These are phyloP conservation scores for Porphyra umbilicalis DNA, from an alignment of 31 red algal genomes.

Conservation along the genomic window DNA sequence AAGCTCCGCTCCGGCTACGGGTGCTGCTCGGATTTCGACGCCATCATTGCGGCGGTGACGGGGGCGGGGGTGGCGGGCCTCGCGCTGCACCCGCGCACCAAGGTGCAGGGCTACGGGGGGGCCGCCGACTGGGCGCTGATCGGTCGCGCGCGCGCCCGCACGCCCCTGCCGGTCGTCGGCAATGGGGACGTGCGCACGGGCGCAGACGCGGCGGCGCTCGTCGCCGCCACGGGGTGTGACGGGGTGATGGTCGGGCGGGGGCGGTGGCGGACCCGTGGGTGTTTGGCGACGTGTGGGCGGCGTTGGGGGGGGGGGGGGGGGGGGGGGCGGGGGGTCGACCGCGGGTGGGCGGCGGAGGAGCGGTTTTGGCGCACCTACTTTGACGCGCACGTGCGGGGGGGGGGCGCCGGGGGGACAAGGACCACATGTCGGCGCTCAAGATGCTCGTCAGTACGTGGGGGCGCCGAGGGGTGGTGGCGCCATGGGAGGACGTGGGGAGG, in stretches of 20 bases:
- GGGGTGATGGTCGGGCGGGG: slow-evolving; percentile 44
- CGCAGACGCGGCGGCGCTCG: slow-evolving; percentile 16
- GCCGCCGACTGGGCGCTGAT: slow-evolving; percentile 34
- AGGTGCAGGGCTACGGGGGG: slow-evolving; percentile 31
- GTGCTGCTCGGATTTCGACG: slow-evolving; percentile 12
- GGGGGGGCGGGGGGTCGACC: background rate
- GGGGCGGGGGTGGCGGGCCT: slow-evolving; percentile 12
- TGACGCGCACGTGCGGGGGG: slow-evolving; percentile 1
- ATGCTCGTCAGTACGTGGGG: background rate
- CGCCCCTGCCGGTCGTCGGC: slow-evolving; percentile 23
- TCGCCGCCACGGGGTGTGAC: slow-evolving; percentile 28
- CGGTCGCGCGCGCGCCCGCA: slow-evolving; percentile 6
- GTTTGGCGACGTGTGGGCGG: slow-evolving; percentile 40
- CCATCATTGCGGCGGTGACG: slow-evolving; percentile 19
- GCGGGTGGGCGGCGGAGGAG: slow-evolving; percentile 11
- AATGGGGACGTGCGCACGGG: slow-evolving; percentile 34
- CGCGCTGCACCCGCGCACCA: slow-evolving; percentile 41
- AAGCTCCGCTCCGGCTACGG: slow-evolving; percentile 51
- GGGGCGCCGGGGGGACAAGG: background rate
- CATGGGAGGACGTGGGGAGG: no score
- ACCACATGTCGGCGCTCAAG: background rate
- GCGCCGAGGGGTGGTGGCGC: no score
- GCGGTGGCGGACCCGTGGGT: slow-evolving; percentile 52
- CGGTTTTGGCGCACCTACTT: slow-evolving; percentile 18
- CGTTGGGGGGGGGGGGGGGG: slow-evolving; percentile 3